Percentiles rank a stretch among this genome's conserved stretches.
phyloP scores from a whole-genome alignment of 1,284 basidiomycete species.

The Waitea zeae region DNA sequence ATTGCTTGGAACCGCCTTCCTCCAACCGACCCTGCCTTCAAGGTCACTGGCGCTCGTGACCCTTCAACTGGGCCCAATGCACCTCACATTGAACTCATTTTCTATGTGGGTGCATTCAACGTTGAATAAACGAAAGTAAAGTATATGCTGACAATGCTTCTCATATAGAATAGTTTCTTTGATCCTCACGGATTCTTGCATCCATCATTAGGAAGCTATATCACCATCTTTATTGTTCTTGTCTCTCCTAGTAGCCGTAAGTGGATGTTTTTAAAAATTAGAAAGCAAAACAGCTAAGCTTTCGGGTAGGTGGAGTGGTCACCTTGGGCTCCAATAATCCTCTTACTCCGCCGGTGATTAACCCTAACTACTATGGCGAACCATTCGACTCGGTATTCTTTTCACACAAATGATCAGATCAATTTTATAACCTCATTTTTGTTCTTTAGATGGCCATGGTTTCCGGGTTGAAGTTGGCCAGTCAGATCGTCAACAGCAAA shows the following conservation, averaged over 20 bases:
- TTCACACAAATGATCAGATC: too few relatives aligned
- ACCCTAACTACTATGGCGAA: conserved; percentile 12
- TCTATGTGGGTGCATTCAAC: conserved; percentile 10
- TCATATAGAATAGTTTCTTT: conserved; percentile 4
- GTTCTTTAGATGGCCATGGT: background rate
- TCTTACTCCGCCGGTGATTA: conserved; percentile 10
- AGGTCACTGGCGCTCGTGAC: conserved; percentile 7
- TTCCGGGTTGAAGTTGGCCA: background rate
- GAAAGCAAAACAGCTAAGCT: too few relatives aligned
- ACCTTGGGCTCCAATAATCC: conserved; percentile 10
- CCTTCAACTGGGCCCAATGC: conserved; percentile 10
- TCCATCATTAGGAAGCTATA: conserved; percentile 4
- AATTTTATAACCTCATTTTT: too few relatives aligned
- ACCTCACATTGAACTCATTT: conserved; percentile 15
- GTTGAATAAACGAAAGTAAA: too few relatives aligned
- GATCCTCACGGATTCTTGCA: conserved; percentile 8
- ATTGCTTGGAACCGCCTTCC: conserved; percentile 10
- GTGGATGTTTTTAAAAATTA: too few relatives aligned
- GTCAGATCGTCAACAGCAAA: background rate
- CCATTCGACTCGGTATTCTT: too few relatives aligned
- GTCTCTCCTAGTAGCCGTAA: conserved; percentile 1
- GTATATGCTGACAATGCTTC: conserved; percentile 5
- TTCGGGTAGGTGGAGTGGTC: conserved; percentile 7
- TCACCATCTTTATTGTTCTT: conserved; percentile 4
- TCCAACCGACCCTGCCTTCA: conserved; percentile 4